phyloP scores from a whole-genome alignment of 257 asterid species.

The Schizonepeta tenuifolia region DNA sequence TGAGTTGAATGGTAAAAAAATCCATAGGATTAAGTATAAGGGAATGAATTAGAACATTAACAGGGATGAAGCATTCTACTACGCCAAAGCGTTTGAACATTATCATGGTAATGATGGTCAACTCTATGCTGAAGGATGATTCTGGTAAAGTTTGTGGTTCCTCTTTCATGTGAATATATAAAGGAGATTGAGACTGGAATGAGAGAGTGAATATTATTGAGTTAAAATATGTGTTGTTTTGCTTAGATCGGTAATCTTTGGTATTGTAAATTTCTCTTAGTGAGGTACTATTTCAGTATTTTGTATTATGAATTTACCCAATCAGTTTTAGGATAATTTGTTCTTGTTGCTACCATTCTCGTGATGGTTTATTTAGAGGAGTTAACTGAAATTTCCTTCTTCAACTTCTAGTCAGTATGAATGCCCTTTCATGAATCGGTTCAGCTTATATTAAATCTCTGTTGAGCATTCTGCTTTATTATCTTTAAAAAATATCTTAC shows the following conservation, averaged over 20 bases:
- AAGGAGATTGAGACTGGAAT: not conserved
- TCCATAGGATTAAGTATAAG: not conserved
- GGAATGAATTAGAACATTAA: not conserved
- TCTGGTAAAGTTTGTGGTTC: not conserved
- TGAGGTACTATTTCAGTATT: not conserved
- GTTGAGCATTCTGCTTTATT: conserved; percentile 4
- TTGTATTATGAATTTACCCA: not conserved
- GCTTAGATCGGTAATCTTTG: no score
- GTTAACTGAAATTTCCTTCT: conserved; percentile 18
- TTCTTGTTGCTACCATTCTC: not conserved
- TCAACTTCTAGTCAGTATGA: not conserved
- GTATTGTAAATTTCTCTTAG: not conserved
- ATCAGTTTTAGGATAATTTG: conserved; percentile 14
- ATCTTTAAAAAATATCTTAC: conserved; percentile 4
- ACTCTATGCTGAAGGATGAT: not conserved
- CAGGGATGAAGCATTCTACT: not conserved
- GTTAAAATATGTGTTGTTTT: not conserved
- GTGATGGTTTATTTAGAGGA: conserved; percentile 13
- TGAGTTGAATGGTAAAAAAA: not conserved
- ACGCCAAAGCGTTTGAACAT: no score
- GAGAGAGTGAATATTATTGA: not conserved
- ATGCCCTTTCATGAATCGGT: conserved; percentile 10
- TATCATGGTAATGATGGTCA: no score
- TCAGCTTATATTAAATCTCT: not conserved
- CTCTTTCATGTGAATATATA: not conserved